Evolutionary conservation across 2,329 filamentous ascomycete species (phyloP).

Genomic region (Neonectria ditissima): DNA sequence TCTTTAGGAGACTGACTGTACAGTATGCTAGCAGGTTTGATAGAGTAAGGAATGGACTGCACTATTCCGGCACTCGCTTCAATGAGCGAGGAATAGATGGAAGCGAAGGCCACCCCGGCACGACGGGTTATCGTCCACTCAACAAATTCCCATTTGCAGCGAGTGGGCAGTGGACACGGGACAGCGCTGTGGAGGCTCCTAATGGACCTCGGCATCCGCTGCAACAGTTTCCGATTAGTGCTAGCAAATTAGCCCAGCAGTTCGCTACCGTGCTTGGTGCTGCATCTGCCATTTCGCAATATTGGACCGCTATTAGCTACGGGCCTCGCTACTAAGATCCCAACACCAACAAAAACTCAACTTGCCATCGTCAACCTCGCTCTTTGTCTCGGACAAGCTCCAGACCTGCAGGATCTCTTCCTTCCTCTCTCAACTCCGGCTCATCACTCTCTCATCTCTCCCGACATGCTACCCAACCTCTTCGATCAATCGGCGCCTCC

Average conservation of each 20-base stretch:
- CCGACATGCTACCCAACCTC: conserved; percentile 27
- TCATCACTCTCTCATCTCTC: neutral
- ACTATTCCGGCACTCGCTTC: too few relatives aligned
- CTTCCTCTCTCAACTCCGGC: neutral
- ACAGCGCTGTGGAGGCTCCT: neutral
- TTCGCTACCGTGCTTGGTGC: neutral
- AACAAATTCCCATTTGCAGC: neutral
- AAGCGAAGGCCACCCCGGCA: too few relatives aligned
- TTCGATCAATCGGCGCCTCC: conserved; percentile 54
- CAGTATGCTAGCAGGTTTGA: too few relatives aligned
- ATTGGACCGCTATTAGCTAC: conserved; percentile 5
- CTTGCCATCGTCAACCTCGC: neutral
- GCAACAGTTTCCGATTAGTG: too few relatives aligned
- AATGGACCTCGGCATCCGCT: conserved; percentile 17
- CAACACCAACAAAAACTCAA: conserved; percentile 20
- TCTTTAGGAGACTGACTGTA: too few relatives aligned
- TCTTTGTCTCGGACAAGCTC: neutral
- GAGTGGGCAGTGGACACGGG: too few relatives aligned
- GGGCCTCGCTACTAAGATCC: conserved; percentile 2
- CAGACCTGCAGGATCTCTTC: neutral
- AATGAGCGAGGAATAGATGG: too few relatives aligned
- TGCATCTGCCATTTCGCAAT: conserved; percentile 17
- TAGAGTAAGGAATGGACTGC: too few relatives aligned
- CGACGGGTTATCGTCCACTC: neutral
- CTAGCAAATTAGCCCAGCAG: too few relatives aligned